A percentile compares a stretch with the other conserved stretches of the same genome.
Evolutionary conservation across 768 basidiomycete species (phyloP).

Genomic region (Boletellus ananas): DNA sequence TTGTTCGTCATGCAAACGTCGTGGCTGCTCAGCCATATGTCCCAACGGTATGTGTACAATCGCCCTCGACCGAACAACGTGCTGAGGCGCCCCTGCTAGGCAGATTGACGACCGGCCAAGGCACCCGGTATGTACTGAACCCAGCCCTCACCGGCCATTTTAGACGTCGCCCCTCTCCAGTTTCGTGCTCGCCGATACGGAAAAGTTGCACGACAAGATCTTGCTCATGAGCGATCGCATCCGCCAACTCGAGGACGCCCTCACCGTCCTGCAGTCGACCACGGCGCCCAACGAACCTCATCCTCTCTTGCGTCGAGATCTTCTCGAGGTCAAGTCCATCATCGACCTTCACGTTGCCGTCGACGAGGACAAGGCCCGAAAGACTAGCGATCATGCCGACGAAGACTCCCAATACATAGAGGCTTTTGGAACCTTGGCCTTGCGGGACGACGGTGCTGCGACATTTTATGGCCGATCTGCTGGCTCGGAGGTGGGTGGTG

Average conservation of each 20-base stretch:
- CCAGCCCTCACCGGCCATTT: not conserved
- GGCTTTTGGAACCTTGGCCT: constrained; percentile 65
- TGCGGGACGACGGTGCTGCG: constrained; percentile 64
- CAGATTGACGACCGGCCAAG: constrained; percentile 72
- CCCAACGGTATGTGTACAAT: constrained; percentile 48
- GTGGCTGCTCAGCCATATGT: constrained; percentile 76
- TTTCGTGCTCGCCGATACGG: constrained; percentile 70
- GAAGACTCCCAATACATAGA: constrained; percentile 57
- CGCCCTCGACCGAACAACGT: not conserved
- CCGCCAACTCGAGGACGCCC: constrained; percentile 66
- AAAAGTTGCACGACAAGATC: constrained; percentile 66
- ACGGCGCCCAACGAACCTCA: constrained; percentile 47
- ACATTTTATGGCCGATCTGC: constrained; percentile 74
- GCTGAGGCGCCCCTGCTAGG: constrained; percentile 25
- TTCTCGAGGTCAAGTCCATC: constrained; percentile 62
- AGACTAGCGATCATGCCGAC: constrained; percentile 26
- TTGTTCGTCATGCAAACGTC: constrained; percentile 58
- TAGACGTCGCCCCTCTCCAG: constrained; percentile 27
- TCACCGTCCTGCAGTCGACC: constrained; percentile 50
- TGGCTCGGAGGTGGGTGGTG: constrained; percentile 58
- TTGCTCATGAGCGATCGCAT: constrained; percentile 67
- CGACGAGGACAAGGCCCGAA: constrained; percentile 33
- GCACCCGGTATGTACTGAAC: constrained; percentile 53
- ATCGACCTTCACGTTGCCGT: constrained; percentile 64
- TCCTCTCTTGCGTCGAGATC: constrained; percentile 56